Evolutionary conservation across 306 rosid genomes (phyloP), one percentile per base, ranked within the genome.

Genomic region (Chamaecrista fasciculata): DNA sequence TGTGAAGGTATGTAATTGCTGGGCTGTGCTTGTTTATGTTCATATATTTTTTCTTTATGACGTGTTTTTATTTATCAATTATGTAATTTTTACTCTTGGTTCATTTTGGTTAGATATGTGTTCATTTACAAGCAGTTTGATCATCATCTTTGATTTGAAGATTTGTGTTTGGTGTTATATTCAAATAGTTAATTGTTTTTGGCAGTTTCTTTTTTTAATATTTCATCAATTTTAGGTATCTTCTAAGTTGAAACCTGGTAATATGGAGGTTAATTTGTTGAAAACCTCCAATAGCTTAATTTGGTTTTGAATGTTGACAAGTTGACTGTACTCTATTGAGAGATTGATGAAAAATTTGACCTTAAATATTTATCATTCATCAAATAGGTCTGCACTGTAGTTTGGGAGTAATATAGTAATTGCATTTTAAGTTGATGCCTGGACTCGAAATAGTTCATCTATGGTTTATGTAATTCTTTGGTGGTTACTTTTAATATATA

Each of bases 1-100:
- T 71, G 50, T 39, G 87, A 89, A 83, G 97, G 97, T 91, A 86
- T 21, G 26, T 47, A 50, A 56, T 56, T 62, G 25, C 46, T 64
- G 9, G 68, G 36, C 52, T 39, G 24, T 44, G 62, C 76, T 53
- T 44, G 9, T 33, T 33, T n/a, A n/a, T 33, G 15, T 24, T 58
- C 58, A 14, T 36, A 23, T 58, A 15, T 46, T 0, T 6, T 18
- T 33, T 33, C 55, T 18, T 18, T 4, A 24, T 24, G 18, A 4
- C 9, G 3, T 34, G 1, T 36, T 11, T 5, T 36, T 6, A 36
- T 52, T 37, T 3, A 43, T 34, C 4, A 7, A 11, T 47, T 71
- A 26, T 53, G 37, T 49, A 24, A 51, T 25, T 69, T 29, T 39
- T 20, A 36, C 31, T 73, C 15, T 33, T 33, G 36, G 36, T 33